phyloP scores from a whole-genome alignment of 225 moss, liverwort and hornwort genomes.

The Rhytidiadelphus loreus region DNA sequence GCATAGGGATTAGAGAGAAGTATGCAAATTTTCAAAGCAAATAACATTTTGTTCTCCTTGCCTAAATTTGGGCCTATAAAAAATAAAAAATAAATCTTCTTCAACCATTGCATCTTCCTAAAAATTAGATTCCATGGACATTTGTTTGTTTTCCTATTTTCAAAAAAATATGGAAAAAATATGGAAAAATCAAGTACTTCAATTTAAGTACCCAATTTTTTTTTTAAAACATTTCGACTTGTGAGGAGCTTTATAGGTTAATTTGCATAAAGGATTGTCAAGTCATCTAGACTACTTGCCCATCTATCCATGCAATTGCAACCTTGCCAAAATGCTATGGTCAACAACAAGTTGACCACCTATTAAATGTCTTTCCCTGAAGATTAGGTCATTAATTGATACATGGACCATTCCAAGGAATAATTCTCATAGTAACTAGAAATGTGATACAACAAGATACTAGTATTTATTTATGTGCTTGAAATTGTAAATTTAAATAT shows the following conservation, averaged over 20 bases:
- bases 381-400: not conserved
- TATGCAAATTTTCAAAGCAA: not conserved
- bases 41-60: not conserved
- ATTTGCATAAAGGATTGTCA: not conserved
- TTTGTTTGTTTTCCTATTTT: not conserved
- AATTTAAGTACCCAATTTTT: not conserved
- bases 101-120: not conserved
- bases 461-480: not conserved
- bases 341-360: not conserved
- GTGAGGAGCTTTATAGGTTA: not conserved
- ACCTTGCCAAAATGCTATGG: not conserved
- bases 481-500: not conserved
- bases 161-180: not conserved
- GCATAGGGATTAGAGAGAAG: not conserved
- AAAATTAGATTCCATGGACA: not conserved
- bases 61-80: rapidly evolving
- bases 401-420: not conserved
- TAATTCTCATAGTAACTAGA: not conserved
- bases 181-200: not conserved
- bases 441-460: not conserved
- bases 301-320: rapidly evolving
- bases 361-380: rapidly evolving
- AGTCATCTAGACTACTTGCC: rapidly evolving
- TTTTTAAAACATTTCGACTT: not conserved
- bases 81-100: not conserved